Base-by-base conservation (phyloP, 352 stramenopile species). In the Phytophthora capsici region DNA sequence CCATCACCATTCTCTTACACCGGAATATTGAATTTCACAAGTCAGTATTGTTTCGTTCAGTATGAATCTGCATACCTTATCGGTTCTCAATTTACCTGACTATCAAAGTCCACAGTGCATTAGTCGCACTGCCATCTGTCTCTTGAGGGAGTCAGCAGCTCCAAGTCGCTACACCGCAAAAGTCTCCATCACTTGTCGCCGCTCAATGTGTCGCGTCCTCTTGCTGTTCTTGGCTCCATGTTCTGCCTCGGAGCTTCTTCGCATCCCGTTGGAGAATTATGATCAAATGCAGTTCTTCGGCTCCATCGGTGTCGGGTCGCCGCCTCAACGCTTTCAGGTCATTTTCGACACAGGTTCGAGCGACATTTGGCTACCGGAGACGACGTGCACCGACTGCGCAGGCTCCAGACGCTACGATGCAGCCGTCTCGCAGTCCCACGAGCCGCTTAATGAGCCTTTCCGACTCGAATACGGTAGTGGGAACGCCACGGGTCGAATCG, bases 311-410 rank as follows among this genome's bases (percentile, higher is more conserved):
- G 67, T 93, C 16, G 84, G 84, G 38, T 78, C 84, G 25, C 84
- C 84, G 23, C 75, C 80, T 10, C 82, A 91, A 47, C 57, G 71
- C 12, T 90, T 93, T 54, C 73, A 73, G 34, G 80, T 93, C 50
- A 90, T 91, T 71, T 93, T 93, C 56, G 84, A 93, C 69, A 93
- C 84, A 8, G 84, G 84, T 25, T 91, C 82, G 1, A 89, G 77
- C 56, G 83, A 91, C 56, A 71, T 89, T 13, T 91, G 83, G 83
- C 53, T 91, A 3, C 77, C 81, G 2, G 75, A 77, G 13, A 57
- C 56, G 4, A 22, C 53, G 10, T 91, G 83, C 45, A 51, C 26
- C 2, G 70, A 75, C 28, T 91, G 83, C 48, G 72, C 81, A 6
- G 75, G 75, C 36, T 61, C 63, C 1, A 51, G 67, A 0, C 79